Evolutionary conservation across 225 moss, liverwort and hornwort genomes (phyloP).

Genomic region (Bryum argenteum): DNA sequence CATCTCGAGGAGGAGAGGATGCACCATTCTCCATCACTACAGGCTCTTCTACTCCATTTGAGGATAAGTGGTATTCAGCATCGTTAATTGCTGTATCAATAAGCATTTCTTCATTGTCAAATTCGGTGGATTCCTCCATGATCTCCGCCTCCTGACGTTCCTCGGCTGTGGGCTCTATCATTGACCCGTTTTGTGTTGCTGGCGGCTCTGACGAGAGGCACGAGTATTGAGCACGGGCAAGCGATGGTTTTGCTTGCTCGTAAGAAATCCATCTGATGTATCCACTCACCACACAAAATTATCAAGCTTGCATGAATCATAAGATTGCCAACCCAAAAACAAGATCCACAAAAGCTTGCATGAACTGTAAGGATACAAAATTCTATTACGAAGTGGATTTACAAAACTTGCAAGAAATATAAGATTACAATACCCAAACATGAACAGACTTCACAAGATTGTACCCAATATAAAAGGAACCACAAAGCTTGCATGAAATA

Average conservation of each 20-base stretch:
- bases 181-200: constrained; percentile 29
- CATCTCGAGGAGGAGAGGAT: constrained; percentile 23
- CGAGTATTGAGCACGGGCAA: constrained; percentile 42
- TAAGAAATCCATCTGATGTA: constrained; percentile 57
- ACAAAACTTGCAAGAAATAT: too few species aligned
- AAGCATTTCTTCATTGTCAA: constrained; percentile 47
- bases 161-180: constrained; percentile 26
- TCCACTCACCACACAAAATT: constrained; percentile 6
- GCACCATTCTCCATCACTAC: constrained; percentile 16
- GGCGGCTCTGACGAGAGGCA: constrained; percentile 48
- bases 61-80: constrained; percentile 30
- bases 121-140: constrained; percentile 26
- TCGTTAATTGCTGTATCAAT: constrained; percentile 35
- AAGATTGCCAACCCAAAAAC: too few species aligned
- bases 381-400: too few species aligned
- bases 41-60: constrained; percentile 22
- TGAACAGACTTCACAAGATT: too few species aligned
- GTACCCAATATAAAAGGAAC: too few species aligned
- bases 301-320: neutral
- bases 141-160: constrained; percentile 21
- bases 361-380: constrained; percentile 12
- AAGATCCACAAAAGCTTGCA: neutral
- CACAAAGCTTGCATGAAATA: too few species aligned
- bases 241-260: constrained; percentile 40
- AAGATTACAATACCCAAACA: too few species aligned